phyloP scores from a whole-genome alignment of 73 alveolate genomes.

The Paramecium sexaurelia region DNA sequence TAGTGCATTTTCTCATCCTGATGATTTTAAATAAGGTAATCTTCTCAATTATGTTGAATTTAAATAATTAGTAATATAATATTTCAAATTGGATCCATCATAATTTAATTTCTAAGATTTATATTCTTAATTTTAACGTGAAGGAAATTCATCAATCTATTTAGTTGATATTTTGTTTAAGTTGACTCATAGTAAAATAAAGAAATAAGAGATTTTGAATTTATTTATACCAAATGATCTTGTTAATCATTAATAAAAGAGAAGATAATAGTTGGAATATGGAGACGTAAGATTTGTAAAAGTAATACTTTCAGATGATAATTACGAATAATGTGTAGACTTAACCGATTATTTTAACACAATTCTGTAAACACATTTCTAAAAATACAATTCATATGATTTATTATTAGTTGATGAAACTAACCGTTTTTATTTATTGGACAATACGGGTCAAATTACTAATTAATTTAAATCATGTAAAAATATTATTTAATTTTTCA shows the following conservation, averaged over 20 bases:
- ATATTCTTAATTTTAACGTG: background rate
- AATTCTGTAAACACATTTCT: background rate
- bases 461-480: background rate
- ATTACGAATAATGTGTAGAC: background rate
- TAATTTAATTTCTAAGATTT: background rate
- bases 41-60: constrained; percentile 6
- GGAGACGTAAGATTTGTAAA: constrained; percentile 11
- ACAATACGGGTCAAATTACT: background rate
- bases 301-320: background rate
- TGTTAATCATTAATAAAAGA: background rate
- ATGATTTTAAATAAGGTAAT: background rate
- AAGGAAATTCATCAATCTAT: background rate
- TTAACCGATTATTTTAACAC: background rate
- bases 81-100: background rate
- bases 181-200: background rate
- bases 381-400: background rate
- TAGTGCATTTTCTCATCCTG: constrained; percentile 32
- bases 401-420: background rate
- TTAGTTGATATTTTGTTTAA: background rate
- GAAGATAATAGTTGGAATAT: background rate
- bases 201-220: background rate
- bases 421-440: background rate
- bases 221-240: background rate
- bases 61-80: background rate
- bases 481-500: background rate